Evolutionary conservation across 148 eudicot species (phyloP).

Genomic region (Dianthus caryophyllus): DNA sequence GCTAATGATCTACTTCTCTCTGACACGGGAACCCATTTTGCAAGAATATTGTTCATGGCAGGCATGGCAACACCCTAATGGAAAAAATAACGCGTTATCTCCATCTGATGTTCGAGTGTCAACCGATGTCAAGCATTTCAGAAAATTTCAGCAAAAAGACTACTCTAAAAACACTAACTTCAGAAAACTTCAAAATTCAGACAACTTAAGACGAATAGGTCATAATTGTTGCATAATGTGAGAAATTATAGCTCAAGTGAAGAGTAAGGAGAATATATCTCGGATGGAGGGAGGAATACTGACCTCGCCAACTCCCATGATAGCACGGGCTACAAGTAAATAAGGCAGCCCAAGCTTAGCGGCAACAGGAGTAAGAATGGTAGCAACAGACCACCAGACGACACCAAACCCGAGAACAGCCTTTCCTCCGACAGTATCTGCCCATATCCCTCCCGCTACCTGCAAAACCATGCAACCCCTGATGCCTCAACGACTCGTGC

Average conservation of each 20-base stretch:
- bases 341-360: conserved; percentile 85
- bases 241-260: too few species aligned
- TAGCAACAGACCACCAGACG: conserved; percentile 94
- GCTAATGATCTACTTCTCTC: conserved; percentile 98
- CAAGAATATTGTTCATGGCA: conserved; percentile 89
- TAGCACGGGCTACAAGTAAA: conserved; percentile 78
- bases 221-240: too few species aligned
- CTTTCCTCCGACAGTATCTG: conserved; percentile 91
- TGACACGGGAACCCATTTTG: conserved; percentile 93
- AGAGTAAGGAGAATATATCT: too few species aligned
- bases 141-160: too few species aligned
- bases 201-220: too few species aligned
- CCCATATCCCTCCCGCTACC: conserved; percentile 99
- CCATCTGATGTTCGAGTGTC: not conserved
- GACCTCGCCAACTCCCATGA: conserved; percentile 90
- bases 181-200: too few species aligned
- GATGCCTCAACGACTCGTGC: too few species aligned
- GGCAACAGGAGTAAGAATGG: conserved; percentile 79
- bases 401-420: conserved; percentile 82
- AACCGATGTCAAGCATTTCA: too few species aligned
- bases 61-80: conserved; percentile 99
- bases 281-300: conserved; percentile 6
- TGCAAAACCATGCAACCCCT: conserved; percentile 19
- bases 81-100: conserved; percentile 12
- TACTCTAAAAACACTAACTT: too few species aligned